Evolutionary conservation across 257 asterid genomes (phyloP).

Genomic region (Phtheirospermum japonicum): DNA sequence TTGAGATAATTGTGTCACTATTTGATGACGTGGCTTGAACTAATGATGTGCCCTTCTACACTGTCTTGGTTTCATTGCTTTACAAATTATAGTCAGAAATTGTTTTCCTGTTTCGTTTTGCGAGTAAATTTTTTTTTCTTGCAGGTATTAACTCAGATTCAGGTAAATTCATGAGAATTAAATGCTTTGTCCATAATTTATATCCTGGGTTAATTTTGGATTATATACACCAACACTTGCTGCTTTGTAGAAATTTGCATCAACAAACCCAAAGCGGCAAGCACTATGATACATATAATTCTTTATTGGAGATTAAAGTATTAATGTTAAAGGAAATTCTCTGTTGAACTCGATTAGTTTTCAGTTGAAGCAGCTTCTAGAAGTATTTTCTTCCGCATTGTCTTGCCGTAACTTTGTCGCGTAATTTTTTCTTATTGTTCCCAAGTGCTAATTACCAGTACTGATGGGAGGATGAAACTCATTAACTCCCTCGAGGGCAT

Average conservation of each 20-base stretch:
- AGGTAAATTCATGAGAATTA: conserved; percentile 39
- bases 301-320: conserved; percentile 75
- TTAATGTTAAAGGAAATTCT: conserved; percentile 84
- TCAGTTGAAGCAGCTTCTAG: conserved; percentile 48
- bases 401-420: background rate
- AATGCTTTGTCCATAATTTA: conserved; percentile 6
- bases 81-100: conserved; percentile 2
- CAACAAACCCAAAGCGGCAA: conserved; percentile 61
- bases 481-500: conserved; percentile 71
- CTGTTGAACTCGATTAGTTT: conserved; percentile 72
- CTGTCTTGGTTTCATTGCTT: conserved; percentile 26
- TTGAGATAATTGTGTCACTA: conserved; percentile 48
- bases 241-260: conserved; percentile 56
- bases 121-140: no score
- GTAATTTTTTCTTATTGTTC: conserved; percentile 44
- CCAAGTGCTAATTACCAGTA: conserved; percentile 68
- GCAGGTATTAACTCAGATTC: conserved; percentile 82
- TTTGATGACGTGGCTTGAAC: conserved; percentile 76
- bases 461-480: conserved; percentile 64
- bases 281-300: conserved; percentile 75
- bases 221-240: no score
- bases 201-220: no score
- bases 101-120: no score
- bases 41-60: conserved; percentile 60
- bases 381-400: background rate